Base-by-base conservation (phyloP, 2,329 filamentous ascomycete genomes). In the Aureobasidium sp. region DNA sequence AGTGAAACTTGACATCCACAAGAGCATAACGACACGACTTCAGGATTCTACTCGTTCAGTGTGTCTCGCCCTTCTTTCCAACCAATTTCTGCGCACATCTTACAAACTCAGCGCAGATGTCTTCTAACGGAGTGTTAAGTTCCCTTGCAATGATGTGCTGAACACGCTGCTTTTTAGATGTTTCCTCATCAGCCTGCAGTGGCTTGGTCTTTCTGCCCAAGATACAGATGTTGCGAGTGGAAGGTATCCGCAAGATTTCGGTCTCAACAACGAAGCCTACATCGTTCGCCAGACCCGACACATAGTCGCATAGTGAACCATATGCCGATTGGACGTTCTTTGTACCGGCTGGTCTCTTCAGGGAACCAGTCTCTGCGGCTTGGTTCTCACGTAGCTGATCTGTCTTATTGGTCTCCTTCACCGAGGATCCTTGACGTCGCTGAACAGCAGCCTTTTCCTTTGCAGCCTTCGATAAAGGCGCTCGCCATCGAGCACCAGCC, bases 241-340 rank as follows among this genome's bases (percentile, higher is more conserved):
- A 95, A 0, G 94, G 94, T 64, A 99, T 97, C 49, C 93, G 81
- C 68, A 99, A 74, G 79, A 94, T 86, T 68, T 96, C 93, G 64
- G 82, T 89, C 74, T 97, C 91, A 0, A 90, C 81, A 5, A 80
- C 75, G 80, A 87, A 96, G 2, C 89, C 89, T 65, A 91, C 84
- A 62, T 89, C 86, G 36, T 78, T 77, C 0, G 89, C 86, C 45
- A 99, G 81, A 32, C 79, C 77, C 21, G 83, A 79, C 0, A 91
- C 85, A 82, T 93, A 97, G 51, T 84, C 84, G 25, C 93, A 91
- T 16, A 99, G 81, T 2, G 88, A 89, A 0, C 90, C 87, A 73
- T 96, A 97, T 30, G 89, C 87, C 4, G 91, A 95, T 11, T 80
- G 79, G 62, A 76, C 73, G 65, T 69, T 77, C 61, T 68, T 69